Percentiles rank a stretch among this genome's conserved stretches.
Evolutionary conservation across 768 basidiomycete genomes (phyloP).

Genomic region (Scleroderma bovista): DNA sequence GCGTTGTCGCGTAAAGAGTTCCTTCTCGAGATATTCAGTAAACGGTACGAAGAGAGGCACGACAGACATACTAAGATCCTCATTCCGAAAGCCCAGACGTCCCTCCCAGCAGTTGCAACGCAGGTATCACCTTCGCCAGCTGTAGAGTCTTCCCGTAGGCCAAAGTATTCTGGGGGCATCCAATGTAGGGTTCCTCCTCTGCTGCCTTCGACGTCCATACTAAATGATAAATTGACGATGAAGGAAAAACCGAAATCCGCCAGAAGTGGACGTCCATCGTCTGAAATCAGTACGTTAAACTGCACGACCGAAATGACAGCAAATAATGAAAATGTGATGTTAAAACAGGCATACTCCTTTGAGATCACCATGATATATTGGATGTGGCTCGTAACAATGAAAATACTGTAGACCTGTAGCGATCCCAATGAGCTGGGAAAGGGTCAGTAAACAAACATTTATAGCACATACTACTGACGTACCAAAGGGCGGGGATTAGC

Average conservation of each 20-base stretch:
- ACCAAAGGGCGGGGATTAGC: background rate
- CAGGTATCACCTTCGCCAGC: too few species aligned
- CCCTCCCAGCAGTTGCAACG: background rate
- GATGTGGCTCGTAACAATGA: background rate
- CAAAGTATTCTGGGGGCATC: background rate
- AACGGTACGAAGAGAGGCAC: background rate
- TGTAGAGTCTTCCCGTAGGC: background rate
- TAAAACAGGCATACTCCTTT: slow-evolving; percentile 1
- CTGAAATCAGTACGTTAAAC: background rate
- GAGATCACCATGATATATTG: background rate
- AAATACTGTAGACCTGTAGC: background rate
- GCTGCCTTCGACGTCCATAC: background rate
- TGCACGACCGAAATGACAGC: background rate
- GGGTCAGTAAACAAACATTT: too few species aligned
- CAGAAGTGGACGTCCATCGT: background rate
- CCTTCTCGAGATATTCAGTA: background rate
- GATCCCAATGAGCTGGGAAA: background rate
- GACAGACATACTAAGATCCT: background rate
- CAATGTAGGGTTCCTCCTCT: background rate
- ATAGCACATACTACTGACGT: background rate
- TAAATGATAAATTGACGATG: background rate
- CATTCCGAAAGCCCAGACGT: background rate
- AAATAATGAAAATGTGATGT: too few species aligned
- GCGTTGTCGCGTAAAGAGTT: background rate
- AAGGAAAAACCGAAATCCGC: background rate